Conservation (phyloP, 208 protist species). For the Trypanosoma platydactyli region DNA sequence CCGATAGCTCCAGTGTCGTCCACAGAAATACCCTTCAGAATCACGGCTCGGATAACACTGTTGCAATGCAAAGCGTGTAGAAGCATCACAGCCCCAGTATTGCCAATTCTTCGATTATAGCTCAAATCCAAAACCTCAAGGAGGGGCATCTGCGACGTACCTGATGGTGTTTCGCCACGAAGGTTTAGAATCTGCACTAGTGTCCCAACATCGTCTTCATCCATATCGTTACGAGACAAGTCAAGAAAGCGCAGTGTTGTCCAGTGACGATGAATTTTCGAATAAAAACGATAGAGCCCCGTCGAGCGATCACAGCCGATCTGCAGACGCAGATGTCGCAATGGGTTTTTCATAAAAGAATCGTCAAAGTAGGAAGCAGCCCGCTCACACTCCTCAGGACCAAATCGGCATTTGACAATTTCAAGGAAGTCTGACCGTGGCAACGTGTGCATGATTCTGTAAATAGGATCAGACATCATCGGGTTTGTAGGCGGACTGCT, state of each 20-base stretch:
- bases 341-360: constrained; percentile 74
- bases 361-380: constrained; percentile 73
- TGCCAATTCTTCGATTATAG: constrained; percentile 77
- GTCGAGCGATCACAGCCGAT: constrained; percentile 68
- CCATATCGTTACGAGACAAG: constrained; percentile 76
- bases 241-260: constrained; percentile 71
- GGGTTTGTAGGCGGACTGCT: neutral
- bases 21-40: constrained; percentile 62
- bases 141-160: constrained; percentile 5
- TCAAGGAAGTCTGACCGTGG: constrained; percentile 85
- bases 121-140: constrained; percentile 86
- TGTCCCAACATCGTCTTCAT: constrained; percentile 55
- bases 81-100: constrained; percentile 61
- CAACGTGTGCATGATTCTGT: constrained; percentile 81
- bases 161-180: neutral
- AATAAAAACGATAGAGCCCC: constrained; percentile 71
- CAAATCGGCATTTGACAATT: constrained; percentile 74
- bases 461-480: constrained; percentile 57
- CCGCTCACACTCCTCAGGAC: constrained; percentile 61
- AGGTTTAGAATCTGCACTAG: constrained; percentile 62
- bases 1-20: constrained; percentile 59
- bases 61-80: constrained; percentile 39
- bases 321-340: constrained; percentile 79
- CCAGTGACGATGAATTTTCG: constrained; percentile 59
- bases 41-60: constrained; percentile 57